Percentiles rank a stretch among this genome's conserved stretches.
Conservation (phyloP, 164 flowering plant genomes). For the Taxillus chinensis region DNA sequence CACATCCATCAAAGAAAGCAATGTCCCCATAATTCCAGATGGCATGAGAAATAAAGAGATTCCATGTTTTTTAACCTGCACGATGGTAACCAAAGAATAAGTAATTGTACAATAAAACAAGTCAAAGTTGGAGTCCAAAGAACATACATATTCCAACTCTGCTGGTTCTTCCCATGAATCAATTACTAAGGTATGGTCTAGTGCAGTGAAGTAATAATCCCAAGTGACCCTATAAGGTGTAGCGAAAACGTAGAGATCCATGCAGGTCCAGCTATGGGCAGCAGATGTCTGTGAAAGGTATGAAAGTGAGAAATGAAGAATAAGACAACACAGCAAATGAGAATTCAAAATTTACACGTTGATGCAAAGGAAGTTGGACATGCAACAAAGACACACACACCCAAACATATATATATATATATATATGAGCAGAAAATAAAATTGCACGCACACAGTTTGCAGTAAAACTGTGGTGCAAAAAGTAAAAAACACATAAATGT, state of each 20-base stretch:
- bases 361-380: too few relatives aligned
- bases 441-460: too few relatives aligned
- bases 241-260: constrained; percentile 98
- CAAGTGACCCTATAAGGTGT: constrained; percentile 94
- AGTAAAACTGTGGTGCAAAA: too few relatives aligned
- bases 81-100: constrained; percentile 9
- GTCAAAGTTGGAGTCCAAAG: too few relatives aligned
- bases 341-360: too few relatives aligned
- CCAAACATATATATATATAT: too few relatives aligned
- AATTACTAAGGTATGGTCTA: constrained; percentile 70
- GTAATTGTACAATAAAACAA: background rate
- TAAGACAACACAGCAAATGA: too few relatives aligned
- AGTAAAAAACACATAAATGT: too few relatives aligned
- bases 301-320: background rate
- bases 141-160: constrained; percentile 83
- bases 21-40: constrained; percentile 93
- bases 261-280: constrained; percentile 97
- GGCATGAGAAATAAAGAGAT: constrained; percentile 98
- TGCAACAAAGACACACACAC: too few relatives aligned
- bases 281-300: constrained; percentile 52
- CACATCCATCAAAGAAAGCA: constrained; percentile 77
- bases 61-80: constrained; percentile 94
- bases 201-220: constrained; percentile 90
- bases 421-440: too few relatives aligned
- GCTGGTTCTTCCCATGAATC: constrained; percentile 94